Base-by-base conservation (phyloP, 2,329 filamentous ascomycete species). In the Sclerotiophoma versabilis region DNA sequence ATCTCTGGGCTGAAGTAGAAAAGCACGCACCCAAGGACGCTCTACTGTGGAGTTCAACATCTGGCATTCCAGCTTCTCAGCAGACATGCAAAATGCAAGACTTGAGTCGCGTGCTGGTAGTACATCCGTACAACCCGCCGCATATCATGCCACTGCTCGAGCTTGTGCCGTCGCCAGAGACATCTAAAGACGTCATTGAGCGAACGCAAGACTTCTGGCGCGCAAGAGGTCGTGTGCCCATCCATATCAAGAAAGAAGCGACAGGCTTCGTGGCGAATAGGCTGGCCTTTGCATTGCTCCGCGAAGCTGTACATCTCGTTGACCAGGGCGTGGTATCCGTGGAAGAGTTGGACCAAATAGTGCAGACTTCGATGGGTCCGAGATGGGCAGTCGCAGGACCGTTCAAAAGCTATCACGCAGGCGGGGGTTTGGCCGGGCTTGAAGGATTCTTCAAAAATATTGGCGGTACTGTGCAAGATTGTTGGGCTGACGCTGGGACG, bases 101-200 rank as follows among this genome's bases (percentile, higher is more conserved):
- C 19, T 12, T 8, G 60, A 69, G 25, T 50, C 66, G n/a, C 72
- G 83, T 87, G 2, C 57, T 86, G 0, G 80, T 86, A 1, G 83
- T 84, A 4, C 85, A 87, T 65, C 84, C 84, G 0, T 87, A 83
- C 68, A 87, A 87, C 49, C 85, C 84, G 19, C 84, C 84, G 1
- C 83, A 86, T 58, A 78, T 87, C 47, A 85, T 87, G 81, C 84
- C 84, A 0, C 64, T 87, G 1, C 69, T 87, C 2, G 84, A 87
- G 65, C 74, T 87, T 26, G 84, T 86, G 0, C 82, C 83, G 0
- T 78, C 76, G 1, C 78, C 77, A 4, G 53, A 59, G 25, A 85
- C 81, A 0, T 65, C 67, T 0, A 30, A 68, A 0, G 64, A 69
- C 1, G 70, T 77, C 1, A 68, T 82, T 1, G 60, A 72, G 4